A percentile compares a stretch with the other conserved stretches of the same genome.
Evolutionary conservation across 352 stramenopile species (phyloP).

Genomic region (Phytophthora tentaculata): DNA sequence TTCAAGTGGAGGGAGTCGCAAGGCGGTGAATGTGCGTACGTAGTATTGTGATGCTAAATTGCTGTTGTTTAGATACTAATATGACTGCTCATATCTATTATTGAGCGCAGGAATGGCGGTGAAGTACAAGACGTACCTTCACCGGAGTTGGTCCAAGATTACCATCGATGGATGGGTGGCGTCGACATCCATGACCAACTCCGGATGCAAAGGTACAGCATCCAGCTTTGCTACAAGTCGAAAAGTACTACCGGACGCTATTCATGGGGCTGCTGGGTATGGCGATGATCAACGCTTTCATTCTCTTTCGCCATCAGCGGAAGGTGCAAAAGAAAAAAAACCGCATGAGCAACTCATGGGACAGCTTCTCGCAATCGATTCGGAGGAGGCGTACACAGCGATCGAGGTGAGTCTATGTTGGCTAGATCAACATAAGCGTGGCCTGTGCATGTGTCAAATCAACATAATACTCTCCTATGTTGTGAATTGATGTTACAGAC

Average conservation of each 20-base stretch:
- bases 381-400: not conserved
- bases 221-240: conserved; percentile 10
- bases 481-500: not conserved
- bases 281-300: conserved; percentile 13
- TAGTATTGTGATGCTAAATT: not conserved
- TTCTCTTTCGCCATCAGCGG: conserved; percentile 8
- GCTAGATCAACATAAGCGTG: conserved; percentile 1
- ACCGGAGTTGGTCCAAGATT: conserved; percentile 10
- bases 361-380: conserved; percentile 14
- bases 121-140: not conserved
- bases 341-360: conserved; percentile 12
- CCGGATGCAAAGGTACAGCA: not conserved
- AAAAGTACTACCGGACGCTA: conserved; percentile 18
- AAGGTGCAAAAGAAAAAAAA: conserved; percentile 9
- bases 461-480: not conserved
- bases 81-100: not conserved
- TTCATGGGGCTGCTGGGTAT: conserved; percentile 15
- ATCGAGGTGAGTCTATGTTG: conserved; percentile 12
- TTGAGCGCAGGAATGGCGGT: not conserved
- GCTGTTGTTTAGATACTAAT: not conserved
- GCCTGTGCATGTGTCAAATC: not conserved
- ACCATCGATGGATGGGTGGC: conserved; percentile 8
- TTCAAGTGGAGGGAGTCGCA: not conserved
- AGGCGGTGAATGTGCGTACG: not conserved
- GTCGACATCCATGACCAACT: conserved; percentile 1